Conservation (phyloP, 2,329 filamentous ascomycete species). For the Verticillium nubilum region DNA sequence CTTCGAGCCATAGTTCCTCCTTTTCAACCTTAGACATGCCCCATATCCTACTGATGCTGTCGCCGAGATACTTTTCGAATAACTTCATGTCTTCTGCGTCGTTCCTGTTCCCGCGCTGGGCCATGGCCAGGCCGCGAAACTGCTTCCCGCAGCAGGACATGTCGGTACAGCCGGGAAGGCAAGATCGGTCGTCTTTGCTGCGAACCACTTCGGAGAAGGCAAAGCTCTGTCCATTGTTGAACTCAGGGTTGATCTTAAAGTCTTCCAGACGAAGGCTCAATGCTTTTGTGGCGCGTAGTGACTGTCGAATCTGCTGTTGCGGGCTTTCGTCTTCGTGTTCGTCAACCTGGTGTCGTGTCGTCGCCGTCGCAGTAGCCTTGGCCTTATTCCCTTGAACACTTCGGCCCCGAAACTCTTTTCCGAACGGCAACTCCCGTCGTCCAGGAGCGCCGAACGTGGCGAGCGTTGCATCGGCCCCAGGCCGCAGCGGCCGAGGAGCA, state of each 20-base stretch:
- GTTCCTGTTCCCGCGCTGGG: conserved; percentile 36
- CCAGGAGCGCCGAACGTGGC: conserved; percentile 18
- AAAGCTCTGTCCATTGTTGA: conserved; percentile 65
- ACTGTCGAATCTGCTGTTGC: conserved; percentile 11
- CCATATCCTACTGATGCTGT: conserved; percentile 52
- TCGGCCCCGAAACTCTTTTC: conserved; percentile 15
- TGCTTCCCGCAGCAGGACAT: conserved; percentile 70
- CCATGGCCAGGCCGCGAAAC: conserved; percentile 61
- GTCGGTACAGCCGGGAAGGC: conserved; percentile 68
- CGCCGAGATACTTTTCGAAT: conserved; percentile 52
- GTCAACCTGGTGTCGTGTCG: neutral
- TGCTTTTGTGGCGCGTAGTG: conserved; percentile 53
- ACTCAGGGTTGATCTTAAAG: conserved; percentile 75
- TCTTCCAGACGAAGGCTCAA: conserved; percentile 58
- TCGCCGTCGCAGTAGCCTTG: neutral
- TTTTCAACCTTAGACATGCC: conserved; percentile 56
- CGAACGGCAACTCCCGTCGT: conserved; percentile 37
- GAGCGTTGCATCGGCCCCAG: neutral
- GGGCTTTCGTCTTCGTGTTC: neutral
- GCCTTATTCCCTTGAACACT: neutral
- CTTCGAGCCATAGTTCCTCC: conserved; percentile 65
- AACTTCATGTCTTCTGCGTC: conserved; percentile 39
- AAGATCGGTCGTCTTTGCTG: conserved; percentile 61
- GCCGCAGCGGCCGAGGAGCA: conserved; percentile 11
- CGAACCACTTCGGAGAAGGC: conserved; percentile 74